Evolutionary conservation across 148 eudicot genomes (phyloP), one percentile per base, ranked within the genome.

Genomic region (Fagopyrum esculentum): DNA sequence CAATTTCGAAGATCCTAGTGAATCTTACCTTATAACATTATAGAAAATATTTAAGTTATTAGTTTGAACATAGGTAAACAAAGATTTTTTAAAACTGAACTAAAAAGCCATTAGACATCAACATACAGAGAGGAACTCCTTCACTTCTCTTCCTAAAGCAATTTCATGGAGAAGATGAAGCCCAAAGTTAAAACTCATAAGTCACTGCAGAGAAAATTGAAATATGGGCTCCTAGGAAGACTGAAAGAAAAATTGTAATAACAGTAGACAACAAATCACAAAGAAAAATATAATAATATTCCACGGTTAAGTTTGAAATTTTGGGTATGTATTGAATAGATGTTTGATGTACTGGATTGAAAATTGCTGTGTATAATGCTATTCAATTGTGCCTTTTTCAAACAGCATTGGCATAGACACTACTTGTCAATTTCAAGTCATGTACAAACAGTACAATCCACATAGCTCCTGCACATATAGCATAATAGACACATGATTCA

Each of bases 111-210:
- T 45, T 11, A 76, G n/a, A 8, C 64, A 72, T 5, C 6, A 26
- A 85, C 94, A 84, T 90, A 95, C 97, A 12, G 76, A 83, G 55
- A 92, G 89, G 81, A 95, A 92, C 70, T 86, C 89, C 89, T 89
- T 95, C 71, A 92, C 78, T 63, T 95, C 97, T 79, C 79, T 92
- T 80, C 98, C 98, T 73, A 92, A 84, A 11, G 99, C 97, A 84
- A 92, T 86, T 48, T 85, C 88, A 66, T 92, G 84, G 22, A 95
- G 82, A 48, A 87, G 74, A 64, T 85, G 84, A 71, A 92, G 85
- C 72, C 84, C 90, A 45, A 83, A 75, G 85, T 92, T 92, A 72
- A 22, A 95, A 77, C 79, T 95, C 98, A 75, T 77, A 74, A 77
- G 89, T 90, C 45, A 95, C 59, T 59, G 89, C 91, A 71, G 86